Evolutionary conservation across 202 grass and related monocot species (phyloP), one percentile per base, ranked within the genome.

Genomic region (Carex arenaria): DNA sequence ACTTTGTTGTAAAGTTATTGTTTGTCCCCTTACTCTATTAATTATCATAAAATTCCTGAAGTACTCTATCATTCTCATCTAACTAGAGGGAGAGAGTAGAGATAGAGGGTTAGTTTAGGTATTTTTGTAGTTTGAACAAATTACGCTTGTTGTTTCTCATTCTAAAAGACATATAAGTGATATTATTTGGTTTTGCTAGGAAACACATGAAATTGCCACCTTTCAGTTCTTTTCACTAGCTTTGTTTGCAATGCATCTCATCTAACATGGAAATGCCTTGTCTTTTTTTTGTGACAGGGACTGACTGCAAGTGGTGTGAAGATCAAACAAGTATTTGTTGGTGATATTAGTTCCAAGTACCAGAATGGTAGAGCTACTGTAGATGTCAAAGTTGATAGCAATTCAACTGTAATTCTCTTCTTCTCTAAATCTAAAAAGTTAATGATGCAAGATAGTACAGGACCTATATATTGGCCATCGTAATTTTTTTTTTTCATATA

Each of bases 331-430:
- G 77, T 89, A 40, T 97, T 97, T 85, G 87, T 97, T 68, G 91
- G 91, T 81, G 89, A 86, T 83, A 90, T 97, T 80, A 87, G 78
- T 69, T 89, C 85, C 80, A 85, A 94, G 11, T 87, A 92, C 87
- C 91, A 80, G 92, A 89, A 81, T 4, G 85, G 88, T 61, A 94
- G 83, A 86, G 89, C 90, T 2, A 87, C 85, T 61, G 80, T 97
- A 89, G 90, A 97, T 89, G 80, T 94, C 72, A 88, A 86, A 89
- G 76, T 97, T 78, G 94, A 97, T 81, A 86, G 74, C 26, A 88
- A 92, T 87, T 97, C 94, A 45, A 88, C 80, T 81, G 94, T 97
- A 69, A 69, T 43, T 69, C 67, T 69, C 38, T 69, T 38, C 65
- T 67, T 10, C 67, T 69, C 32, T 42, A 43, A 42, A 19, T 69